Conservation (phyloP, 2,329 filamentous ascomycete species). For the Aaosphaeria pasadenensis region DNA sequence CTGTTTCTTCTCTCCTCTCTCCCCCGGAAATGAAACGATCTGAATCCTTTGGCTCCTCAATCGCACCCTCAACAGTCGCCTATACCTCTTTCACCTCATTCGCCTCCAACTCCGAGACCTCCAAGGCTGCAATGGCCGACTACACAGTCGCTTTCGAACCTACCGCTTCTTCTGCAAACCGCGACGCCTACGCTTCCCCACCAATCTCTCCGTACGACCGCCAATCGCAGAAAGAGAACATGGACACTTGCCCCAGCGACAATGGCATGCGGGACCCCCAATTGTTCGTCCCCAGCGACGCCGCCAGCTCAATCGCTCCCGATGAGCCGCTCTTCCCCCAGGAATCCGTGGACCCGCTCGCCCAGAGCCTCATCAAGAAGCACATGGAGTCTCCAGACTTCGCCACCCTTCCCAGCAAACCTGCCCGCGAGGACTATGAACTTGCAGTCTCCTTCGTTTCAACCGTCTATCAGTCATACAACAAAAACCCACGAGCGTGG, state of each 20-base stretch:
- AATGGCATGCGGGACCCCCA: conserved; percentile 32
- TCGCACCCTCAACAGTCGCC: conserved; percentile 12
- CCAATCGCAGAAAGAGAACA: conserved; percentile 35
- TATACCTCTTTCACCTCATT: conserved; percentile 25
- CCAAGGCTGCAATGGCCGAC: conserved; percentile 18
- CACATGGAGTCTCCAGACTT: conserved; percentile 34
- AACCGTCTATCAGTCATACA: conserved; percentile 27
- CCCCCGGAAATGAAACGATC: conserved; percentile 40
- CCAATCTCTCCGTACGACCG: conserved; percentile 39
- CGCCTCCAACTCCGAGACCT: conserved; percentile 17
- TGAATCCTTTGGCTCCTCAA: conserved; percentile 37
- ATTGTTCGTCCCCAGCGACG: conserved; percentile 29
- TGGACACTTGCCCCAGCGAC: conserved; percentile 22
- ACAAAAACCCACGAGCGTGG: conserved; percentile 42
- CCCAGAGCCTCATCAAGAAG: conserved; percentile 25
- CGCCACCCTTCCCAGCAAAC: conserved; percentile 26
- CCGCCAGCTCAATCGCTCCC: conserved; percentile 22
- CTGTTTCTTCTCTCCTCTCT: conserved; percentile 39
- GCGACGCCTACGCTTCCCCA: conserved; percentile 36
- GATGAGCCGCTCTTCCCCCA: conserved; percentile 36
- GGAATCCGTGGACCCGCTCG: conserved; percentile 20
- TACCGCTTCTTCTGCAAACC: conserved; percentile 16
- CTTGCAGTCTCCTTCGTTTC: conserved; percentile 30
- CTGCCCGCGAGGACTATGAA: conserved; percentile 36
- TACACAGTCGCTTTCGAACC: conserved; percentile 15